Evolutionary conservation across 768 basidiomycete genomes (phyloP).

Genomic region (Leccinum longicurvipes): DNA sequence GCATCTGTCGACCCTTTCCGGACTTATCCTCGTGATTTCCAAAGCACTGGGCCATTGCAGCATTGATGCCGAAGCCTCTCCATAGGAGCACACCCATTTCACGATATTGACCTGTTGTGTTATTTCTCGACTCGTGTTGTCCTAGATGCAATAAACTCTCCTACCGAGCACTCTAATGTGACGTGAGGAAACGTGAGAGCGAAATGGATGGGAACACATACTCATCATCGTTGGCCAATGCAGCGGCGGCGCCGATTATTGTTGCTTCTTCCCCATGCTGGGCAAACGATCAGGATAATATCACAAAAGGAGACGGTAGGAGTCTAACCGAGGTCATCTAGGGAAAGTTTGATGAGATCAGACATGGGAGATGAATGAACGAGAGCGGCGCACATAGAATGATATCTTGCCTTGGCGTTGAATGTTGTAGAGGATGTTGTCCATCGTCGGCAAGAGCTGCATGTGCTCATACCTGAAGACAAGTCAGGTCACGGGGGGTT

Average conservation of each 20-base stretch:
- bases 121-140: not conserved
- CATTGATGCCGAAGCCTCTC: conserved; percentile 76
- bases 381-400: conserved; percentile 63
- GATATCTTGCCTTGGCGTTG: conserved; percentile 93
- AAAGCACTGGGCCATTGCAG: conserved; percentile 91
- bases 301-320: not conserved
- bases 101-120: conserved; percentile 74
- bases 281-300: conserved; percentile 3
- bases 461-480: conserved; percentile 66
- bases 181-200: conserved; percentile 8
- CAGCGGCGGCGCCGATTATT: conserved; percentile 86
- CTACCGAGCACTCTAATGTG: conserved; percentile 64
- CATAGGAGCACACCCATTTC: conserved; percentile 90
- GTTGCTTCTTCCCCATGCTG: conserved; percentile 92
- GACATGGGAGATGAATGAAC: not conserved
- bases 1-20: conserved; percentile 91
- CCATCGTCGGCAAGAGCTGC: conserved; percentile 76
- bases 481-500: not conserved
- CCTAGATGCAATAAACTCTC: conserved; percentile 6
- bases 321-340: conserved; percentile 80
- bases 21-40: conserved; percentile 78
- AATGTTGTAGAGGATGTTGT: conserved; percentile 86
- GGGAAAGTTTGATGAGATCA: conserved; percentile 4
- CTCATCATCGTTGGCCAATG: conserved; percentile 81
- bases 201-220: conserved; percentile 36